These are phyloP conservation scores for Malus fusca DNA, from an alignment of 306 rosid genomes.

Conservation along the genomic window DNA sequence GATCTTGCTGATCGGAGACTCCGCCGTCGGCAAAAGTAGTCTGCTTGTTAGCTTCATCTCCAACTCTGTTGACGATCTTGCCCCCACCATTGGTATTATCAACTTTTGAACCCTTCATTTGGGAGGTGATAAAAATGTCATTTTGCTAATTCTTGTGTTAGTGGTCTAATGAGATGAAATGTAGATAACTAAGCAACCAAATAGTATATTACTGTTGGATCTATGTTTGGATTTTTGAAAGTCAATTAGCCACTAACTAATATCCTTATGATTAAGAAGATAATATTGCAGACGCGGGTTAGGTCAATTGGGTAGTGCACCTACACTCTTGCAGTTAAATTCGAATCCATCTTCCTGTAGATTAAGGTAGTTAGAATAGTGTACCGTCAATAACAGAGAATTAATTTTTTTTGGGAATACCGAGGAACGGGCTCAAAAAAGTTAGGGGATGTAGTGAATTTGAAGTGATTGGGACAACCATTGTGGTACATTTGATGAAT, in stretches of 20 bases:
- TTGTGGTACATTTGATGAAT: neutral
- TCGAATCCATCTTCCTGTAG: too few species aligned
- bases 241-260: too few species aligned
- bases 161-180: neutral
- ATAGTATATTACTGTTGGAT: slow-evolving; percentile 15
- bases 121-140: neutral
- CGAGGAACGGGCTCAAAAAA: neutral
- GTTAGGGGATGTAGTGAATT: neutral
- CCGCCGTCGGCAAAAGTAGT: slow-evolving; percentile 96
- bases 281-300: too few species aligned
- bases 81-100: slow-evolving; percentile 78
- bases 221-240: neutral
- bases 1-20: slow-evolving; percentile 93
- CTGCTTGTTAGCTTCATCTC: slow-evolving; percentile 85
- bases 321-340: too few species aligned
- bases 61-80: slow-evolving; percentile 39
- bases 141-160: neutral
- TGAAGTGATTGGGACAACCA: neutral
- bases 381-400: too few species aligned
- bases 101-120: neutral
- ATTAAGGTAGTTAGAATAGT: too few species aligned
- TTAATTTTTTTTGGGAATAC: neutral
- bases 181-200: too few species aligned
- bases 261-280: too few species aligned
- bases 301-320: too few species aligned